phyloP scores from a whole-genome alignment of 805 yeast species.

The Metschnikowia continentalis region DNA sequence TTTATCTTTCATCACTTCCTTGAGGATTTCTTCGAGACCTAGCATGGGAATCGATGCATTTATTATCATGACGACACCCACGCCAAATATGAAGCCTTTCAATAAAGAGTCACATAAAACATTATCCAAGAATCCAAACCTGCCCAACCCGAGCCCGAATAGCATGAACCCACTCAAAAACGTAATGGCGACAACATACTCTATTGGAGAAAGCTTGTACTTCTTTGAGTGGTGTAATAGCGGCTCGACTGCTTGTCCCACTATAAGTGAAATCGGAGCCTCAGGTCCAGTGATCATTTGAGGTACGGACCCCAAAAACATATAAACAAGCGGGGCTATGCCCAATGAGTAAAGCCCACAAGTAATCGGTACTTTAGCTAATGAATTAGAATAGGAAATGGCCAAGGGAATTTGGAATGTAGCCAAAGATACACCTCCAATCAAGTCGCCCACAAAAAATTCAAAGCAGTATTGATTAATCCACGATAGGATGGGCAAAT shows the following conservation, averaged over 20 bases:
- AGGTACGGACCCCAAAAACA: slow-evolving; percentile 42
- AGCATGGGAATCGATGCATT: slow-evolving; percentile 71
- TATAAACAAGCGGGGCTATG: slow-evolving; percentile 37
- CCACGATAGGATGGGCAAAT: slow-evolving; percentile 69
- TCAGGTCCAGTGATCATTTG: slow-evolving; percentile 47
- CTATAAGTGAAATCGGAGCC: slow-evolving; percentile 42
- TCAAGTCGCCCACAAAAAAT: slow-evolving; percentile 54
- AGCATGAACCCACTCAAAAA: slow-evolving; percentile 66
- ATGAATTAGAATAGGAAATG: slow-evolving; percentile 37
- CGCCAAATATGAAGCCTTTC: slow-evolving; percentile 43
- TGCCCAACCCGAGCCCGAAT: slow-evolving; percentile 21
- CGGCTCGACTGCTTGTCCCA: slow-evolving; percentile 46
- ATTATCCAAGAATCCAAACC: slow-evolving; percentile 36
- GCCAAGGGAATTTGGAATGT: slow-evolving; percentile 89
- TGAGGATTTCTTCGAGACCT: slow-evolving; percentile 52
- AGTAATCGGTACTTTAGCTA: slow-evolving; percentile 41
- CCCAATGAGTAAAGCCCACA: slow-evolving; percentile 39
- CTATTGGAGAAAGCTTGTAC: slow-evolving; percentile 30
- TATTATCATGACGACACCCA: slow-evolving; percentile 42
- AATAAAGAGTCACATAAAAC: slow-evolving; percentile 37
- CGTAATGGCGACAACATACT: slow-evolving; percentile 40
- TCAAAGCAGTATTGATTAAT: slow-evolving; percentile 43
- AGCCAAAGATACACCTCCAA: slow-evolving; percentile 85
- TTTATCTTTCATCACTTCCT: slow-evolving; percentile 34
- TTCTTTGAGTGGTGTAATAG: slow-evolving; percentile 32